phyloP scores from a whole-genome alignment of 1,284 basidiomycete genomes.

The Naganishia liquefaciens region DNA sequence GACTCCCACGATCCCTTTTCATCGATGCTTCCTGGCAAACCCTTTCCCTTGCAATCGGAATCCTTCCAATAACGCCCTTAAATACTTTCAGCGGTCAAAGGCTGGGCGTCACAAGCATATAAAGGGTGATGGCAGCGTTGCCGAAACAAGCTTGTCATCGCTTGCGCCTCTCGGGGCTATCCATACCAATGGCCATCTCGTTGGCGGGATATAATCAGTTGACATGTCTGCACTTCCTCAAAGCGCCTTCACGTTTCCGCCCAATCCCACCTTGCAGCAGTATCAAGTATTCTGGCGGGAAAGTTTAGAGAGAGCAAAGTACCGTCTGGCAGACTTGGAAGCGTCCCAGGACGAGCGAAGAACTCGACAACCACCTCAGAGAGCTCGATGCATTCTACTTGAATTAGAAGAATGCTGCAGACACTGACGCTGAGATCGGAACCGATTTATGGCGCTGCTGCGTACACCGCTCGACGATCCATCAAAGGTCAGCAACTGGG shows the following conservation, averaged over 20 bases:
- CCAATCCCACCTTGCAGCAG: not conserved
- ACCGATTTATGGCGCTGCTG: conserved; percentile 67
- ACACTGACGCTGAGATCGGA: not conserved
- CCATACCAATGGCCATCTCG: too few species aligned
- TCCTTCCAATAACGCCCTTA: too few species aligned
- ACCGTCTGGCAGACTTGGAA: conserved; percentile 2
- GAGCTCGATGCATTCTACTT: conserved; percentile 7
- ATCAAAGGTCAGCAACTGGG: conserved; percentile 65
- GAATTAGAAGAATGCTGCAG: not conserved
- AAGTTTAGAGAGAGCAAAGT: not conserved
- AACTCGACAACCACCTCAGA: not conserved
- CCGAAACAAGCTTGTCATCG: too few species aligned
- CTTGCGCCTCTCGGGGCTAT: too few species aligned
- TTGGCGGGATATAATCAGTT: not conserved
- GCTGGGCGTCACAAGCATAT: too few species aligned
- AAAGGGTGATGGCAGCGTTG: too few species aligned
- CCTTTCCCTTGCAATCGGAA: too few species aligned
- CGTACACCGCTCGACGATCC: conserved; percentile 68
- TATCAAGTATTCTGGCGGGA: conserved; percentile 7
- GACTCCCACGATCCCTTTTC: too few species aligned
- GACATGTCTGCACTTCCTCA: not conserved
- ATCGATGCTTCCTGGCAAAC: too few species aligned
- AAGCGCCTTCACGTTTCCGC: not conserved
- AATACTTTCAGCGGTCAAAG: too few species aligned
- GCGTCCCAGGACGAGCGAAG: not conserved